A percentile compares a stretch with the other conserved stretches of the same genome.
phyloP scores from a whole-genome alignment of 1,139 yeast genomes.

The Yamadazyma sp. region DNA sequence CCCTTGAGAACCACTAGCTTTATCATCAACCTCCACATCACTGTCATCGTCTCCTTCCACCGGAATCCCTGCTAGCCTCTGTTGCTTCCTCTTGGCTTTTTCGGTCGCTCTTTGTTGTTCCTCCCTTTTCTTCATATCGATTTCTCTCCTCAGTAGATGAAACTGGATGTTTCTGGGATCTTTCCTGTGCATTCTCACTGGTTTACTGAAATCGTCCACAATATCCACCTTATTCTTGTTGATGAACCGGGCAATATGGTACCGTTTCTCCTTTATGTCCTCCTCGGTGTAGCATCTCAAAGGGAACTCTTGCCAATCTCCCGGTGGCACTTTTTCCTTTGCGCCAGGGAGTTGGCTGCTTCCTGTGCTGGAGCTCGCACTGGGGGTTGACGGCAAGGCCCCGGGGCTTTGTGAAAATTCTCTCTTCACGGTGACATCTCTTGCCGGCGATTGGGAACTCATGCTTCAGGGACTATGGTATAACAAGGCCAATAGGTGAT shows the following conservation, averaged over 20 bases:
- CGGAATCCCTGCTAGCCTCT: constrained; percentile 20
- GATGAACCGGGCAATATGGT: constrained; percentile 82
- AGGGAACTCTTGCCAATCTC: constrained; percentile 62
- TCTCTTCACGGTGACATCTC: constrained; percentile 7
- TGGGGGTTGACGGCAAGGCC: constrained; percentile 1
- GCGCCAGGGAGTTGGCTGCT: neutral
- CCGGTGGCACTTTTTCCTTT: constrained; percentile 4
- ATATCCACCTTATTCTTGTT: constrained; percentile 73
- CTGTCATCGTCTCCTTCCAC: constrained; percentile 19
- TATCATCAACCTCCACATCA: constrained; percentile 17
- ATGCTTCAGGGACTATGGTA: neutral
- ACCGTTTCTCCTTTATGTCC: constrained; percentile 72
- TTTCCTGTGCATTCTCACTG: constrained; percentile 85
- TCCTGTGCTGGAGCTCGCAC: constrained; percentile 3
- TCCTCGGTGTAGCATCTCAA: constrained; percentile 72
- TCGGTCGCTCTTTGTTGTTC: constrained; percentile 29
- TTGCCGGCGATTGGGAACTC: constrained; percentile 5
- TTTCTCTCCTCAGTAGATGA: constrained; percentile 66
- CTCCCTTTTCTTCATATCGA: constrained; percentile 58
- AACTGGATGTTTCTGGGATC: constrained; percentile 90
- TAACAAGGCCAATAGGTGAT: too few relatives aligned
- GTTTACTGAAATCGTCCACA: constrained; percentile 66
- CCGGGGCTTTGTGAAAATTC: constrained; percentile 4
- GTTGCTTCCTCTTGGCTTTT: constrained; percentile 21
- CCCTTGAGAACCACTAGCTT: neutral